These are phyloP conservation scores for Brassica hybrid DNA, from an alignment of 441 rosid species.

Conservation along the genomic window DNA sequence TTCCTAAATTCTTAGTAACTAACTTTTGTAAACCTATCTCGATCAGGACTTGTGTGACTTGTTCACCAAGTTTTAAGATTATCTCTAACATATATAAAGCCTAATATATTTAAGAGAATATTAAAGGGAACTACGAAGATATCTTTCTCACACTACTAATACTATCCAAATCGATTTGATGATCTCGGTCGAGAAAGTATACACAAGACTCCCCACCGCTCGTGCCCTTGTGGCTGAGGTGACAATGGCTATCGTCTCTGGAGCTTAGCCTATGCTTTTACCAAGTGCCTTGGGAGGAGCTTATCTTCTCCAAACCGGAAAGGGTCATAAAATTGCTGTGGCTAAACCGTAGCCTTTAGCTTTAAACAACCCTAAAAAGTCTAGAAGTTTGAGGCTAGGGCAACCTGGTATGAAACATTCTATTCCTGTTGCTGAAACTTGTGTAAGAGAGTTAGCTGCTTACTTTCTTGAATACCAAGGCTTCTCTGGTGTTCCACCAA, in stretches of 20 bases:
- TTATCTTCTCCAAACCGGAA: slow-evolving; percentile 57
- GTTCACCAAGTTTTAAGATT: too few relatives aligned
- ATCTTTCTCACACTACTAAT: too few relatives aligned
- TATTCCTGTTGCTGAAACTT: slow-evolving; percentile 80
- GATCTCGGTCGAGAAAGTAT: too few relatives aligned
- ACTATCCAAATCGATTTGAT: too few relatives aligned
- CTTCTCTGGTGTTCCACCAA: slow-evolving; percentile 86
- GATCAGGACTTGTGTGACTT: too few relatives aligned
- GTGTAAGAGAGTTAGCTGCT: slow-evolving; percentile 85
- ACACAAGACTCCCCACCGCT: too few relatives aligned
- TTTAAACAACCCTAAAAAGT: slow-evolving; percentile 75
- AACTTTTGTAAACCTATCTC: too few relatives aligned
- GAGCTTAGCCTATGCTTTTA: slow-evolving; percentile 65
- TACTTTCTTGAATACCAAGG: slow-evolving; percentile 79
- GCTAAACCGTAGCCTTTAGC: slow-evolving; percentile 93
- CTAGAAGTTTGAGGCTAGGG: slow-evolving; percentile 67
- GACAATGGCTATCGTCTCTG: slow-evolving; percentile 75
- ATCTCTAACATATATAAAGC: too few relatives aligned
- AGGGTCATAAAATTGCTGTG: slow-evolving; percentile 72
- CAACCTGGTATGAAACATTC: slow-evolving; percentile 66
- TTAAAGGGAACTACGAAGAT: too few relatives aligned
- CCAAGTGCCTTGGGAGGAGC: slow-evolving; percentile 87
- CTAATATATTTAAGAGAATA: too few relatives aligned
- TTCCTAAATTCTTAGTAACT: too few relatives aligned
- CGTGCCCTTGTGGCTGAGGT: slow-evolving; percentile 84